Evolutionary conservation across 139 green algal species (phyloP).

Genomic region (Chlorella vulgaris): DNA sequence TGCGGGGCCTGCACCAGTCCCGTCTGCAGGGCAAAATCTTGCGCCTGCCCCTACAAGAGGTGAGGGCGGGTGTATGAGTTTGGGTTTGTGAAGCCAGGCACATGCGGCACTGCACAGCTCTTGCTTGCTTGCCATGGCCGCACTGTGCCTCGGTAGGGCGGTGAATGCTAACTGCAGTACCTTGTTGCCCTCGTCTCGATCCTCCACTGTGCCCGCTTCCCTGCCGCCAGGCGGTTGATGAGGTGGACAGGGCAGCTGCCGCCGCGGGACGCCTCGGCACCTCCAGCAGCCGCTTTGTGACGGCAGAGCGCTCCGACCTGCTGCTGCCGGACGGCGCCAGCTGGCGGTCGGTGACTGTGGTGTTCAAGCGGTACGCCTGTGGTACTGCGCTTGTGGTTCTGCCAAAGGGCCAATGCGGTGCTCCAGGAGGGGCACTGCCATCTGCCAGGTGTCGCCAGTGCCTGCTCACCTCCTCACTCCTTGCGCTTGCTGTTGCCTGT

Average conservation of each 20-base stretch:
- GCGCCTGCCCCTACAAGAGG: constrained; percentile 40
- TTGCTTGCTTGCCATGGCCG: not conserved
- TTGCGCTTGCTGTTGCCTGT: too few relatives aligned
- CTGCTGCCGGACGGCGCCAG: constrained; percentile 43
- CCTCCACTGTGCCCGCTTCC: not conserved
- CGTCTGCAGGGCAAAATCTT: constrained; percentile 57
- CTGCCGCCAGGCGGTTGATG: constrained; percentile 63
- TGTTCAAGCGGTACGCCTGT: constrained; percentile 26
- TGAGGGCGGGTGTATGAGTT: not conserved
- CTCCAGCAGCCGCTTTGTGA: constrained; percentile 62
- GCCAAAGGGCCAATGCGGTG: too few relatives aligned
- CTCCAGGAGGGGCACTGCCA: too few relatives aligned
- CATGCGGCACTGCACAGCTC: not conserved
- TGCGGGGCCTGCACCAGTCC: constrained; percentile 58
- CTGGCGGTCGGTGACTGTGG: constrained; percentile 41
- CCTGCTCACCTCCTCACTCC: too few relatives aligned
- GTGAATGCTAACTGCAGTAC: too few relatives aligned
- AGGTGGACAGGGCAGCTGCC: constrained; percentile 49
- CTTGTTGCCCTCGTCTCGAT: not conserved
- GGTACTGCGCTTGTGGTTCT: not conserved
- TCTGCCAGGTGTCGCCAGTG: not conserved
- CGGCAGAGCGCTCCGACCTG: constrained; percentile 10
- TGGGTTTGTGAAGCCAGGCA: too few relatives aligned
- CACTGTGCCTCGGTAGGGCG: too few relatives aligned
- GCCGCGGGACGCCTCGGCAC: constrained; percentile 64